These are phyloP conservation scores for Trametes pubescens DNA, from an alignment of 1,284 basidiomycete species.

Conservation along the genomic window DNA sequence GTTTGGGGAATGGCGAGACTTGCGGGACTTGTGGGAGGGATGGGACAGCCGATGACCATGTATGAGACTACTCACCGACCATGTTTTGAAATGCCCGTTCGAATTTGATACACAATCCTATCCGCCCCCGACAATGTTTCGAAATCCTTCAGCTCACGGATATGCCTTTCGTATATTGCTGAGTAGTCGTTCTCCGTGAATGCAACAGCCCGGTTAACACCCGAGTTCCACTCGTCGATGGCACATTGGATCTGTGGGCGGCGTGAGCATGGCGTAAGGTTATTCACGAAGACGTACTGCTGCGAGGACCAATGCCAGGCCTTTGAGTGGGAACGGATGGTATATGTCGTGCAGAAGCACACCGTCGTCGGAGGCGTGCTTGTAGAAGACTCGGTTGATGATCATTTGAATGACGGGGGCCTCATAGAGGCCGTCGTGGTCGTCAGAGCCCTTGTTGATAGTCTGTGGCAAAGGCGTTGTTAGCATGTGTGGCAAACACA, in stretches of 20 bases:
- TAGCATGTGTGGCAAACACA: not conserved
- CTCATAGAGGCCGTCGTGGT: slow-evolving; percentile 12
- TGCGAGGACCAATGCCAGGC: slow-evolving; percentile 6
- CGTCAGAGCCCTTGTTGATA: not conserved
- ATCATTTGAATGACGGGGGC: slow-evolving; percentile 4
- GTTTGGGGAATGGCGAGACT: no score
- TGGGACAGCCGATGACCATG: no score
- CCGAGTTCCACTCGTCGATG: slow-evolving; percentile 16
- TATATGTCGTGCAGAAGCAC: slow-evolving; percentile 2
- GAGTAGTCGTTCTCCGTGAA: slow-evolving; percentile 2
- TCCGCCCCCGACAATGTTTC: not conserved
- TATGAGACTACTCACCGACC: no score
- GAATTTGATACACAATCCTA: no score
- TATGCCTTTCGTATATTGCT: not conserved
- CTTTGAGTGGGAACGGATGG: slow-evolving; percentile 7
- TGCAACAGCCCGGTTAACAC: not conserved
- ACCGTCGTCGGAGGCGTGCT: slow-evolving; percentile 7
- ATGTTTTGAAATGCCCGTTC: no score
- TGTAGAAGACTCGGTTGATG: slow-evolving; percentile 15
- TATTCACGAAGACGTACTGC: slow-evolving; percentile 8
- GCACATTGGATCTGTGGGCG: slow-evolving; percentile 10
- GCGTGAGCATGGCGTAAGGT: not conserved
- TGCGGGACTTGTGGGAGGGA: no score
- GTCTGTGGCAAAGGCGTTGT: not conserved
- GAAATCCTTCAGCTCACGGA: not conserved